Evolutionary conservation across 164 flowering plant genomes (phyloP).

Genomic region (Kalanchoe fedtschenkoi): DNA sequence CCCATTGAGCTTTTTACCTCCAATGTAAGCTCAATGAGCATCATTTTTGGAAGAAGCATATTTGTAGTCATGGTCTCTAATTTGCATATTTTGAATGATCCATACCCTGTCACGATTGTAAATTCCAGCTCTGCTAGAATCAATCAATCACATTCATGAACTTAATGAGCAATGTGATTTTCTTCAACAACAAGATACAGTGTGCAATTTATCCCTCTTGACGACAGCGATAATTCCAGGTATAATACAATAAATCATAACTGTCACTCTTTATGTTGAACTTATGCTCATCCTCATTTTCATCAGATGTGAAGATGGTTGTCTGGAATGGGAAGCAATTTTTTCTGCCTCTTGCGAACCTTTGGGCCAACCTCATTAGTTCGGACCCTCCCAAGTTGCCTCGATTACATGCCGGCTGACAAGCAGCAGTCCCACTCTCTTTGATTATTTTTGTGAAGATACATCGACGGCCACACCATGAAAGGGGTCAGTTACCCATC

Average conservation of each 20-base stretch:
- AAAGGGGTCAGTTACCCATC: no score
- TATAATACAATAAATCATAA: not conserved
- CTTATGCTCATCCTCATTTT: not conserved
- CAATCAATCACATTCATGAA: slow-evolving; percentile 35
- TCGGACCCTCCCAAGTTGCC: slow-evolving; percentile 55
- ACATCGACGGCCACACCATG: no score
- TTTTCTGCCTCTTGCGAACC: slow-evolving; percentile 58
- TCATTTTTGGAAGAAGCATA: no score
- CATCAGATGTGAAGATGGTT: slow-evolving; percentile 51
- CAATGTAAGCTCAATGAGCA: no score
- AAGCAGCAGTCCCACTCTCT: no score
- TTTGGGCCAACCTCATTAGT: slow-evolving; percentile 78
- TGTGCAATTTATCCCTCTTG: slow-evolving; percentile 48
- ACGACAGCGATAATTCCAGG: slow-evolving; percentile 44
- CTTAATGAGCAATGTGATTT: slow-evolving; percentile 26
- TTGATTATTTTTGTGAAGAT: no score
- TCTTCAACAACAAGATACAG: slow-evolving; percentile 27
- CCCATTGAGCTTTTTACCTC: not conserved
- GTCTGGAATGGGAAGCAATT: slow-evolving; percentile 58
- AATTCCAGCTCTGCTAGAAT: slow-evolving; percentile 27
- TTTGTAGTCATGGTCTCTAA: no score
- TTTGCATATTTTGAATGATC: no score
- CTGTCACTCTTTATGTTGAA: not conserved
- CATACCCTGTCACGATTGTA: no score
- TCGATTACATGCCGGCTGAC: slow-evolving; percentile 10